Evolutionary conservation across 192 early-diverging fungal species (phyloP), one percentile per base, ranked within the genome.

Genomic region (Entomortierella lignicola): DNA sequence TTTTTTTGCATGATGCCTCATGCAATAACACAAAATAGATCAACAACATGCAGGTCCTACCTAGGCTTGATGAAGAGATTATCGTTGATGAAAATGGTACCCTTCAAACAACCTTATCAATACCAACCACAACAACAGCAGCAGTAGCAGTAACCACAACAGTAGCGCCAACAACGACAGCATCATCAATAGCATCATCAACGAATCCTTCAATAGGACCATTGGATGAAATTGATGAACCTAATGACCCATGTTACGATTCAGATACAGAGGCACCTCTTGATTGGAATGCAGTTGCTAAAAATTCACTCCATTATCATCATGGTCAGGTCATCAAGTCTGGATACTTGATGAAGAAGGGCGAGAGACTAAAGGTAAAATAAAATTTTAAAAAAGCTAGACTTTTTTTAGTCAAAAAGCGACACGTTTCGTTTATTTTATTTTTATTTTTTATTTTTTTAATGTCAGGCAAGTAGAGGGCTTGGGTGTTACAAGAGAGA

Each of bases 261-360:
- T 80, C 79, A 29, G 83, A 84, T 39, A 72, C 52, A 37, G 86
- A 81, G 60, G 82, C 60, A 29, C 60, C 69, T 15, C 20, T 27
- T 55, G 69, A 52, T 27, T 71, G 69, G 69, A 39, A 21, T 11
- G 77, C 80, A 3, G 71, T 73, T 27, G 81, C 85, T 0, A 66
- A 66, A 23, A 86, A 86, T 41, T 55, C 83, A 11, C 43, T 88
- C n/a, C 80, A 86, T 27, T 75, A 81, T 29, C 80, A 86, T 27
- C 75, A 81, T 29, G 89, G 88, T 55, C 82, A 87, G 39, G 67
- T 88, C 26, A 65, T 87, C 51, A 83, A 84, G 51, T 57, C 86
- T 4, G 89, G 87, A 5, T 90, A 90, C 56, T 69, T 90, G 31
- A 59, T 80, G 55, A 88, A 90, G 81, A 88, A 87, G 58, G 85